Conservation (phyloP, 306 rosid genomes). For the barrel medic (Medicago truncatula) region DNA sequence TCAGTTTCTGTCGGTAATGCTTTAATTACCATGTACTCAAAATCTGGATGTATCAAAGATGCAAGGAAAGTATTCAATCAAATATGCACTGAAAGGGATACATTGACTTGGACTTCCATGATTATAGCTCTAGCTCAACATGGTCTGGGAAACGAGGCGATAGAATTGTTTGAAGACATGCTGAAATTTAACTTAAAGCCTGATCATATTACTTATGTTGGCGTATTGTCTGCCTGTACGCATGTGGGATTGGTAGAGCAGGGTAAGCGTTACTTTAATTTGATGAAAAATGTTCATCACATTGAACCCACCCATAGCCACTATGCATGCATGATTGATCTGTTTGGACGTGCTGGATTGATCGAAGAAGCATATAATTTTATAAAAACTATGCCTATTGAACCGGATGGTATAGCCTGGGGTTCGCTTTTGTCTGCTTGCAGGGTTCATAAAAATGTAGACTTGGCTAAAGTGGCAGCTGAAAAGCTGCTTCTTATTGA, state of each 20-base stretch:
- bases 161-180: conserved; percentile 82
- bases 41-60: conserved; percentile 74
- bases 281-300: conserved; percentile 71
- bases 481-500: conserved; percentile 78
- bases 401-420: conserved; percentile 85
- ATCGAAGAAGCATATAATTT: conserved; percentile 76
- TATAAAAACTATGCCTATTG: conserved; percentile 69
- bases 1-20: conserved; percentile 84
- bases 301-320: conserved; percentile 83
- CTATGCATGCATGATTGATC: conserved; percentile 84
- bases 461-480: conserved; percentile 82
- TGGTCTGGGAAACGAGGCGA: conserved; percentile 85
- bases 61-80: conserved; percentile 69
- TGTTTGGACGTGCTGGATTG: conserved; percentile 85
- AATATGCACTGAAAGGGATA: conserved; percentile 52
- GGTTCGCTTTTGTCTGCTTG: conserved; percentile 86
- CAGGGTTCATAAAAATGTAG: conserved; percentile 69
- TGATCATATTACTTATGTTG: conserved; percentile 84
- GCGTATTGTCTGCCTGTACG: conserved; percentile 84
- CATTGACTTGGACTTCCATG: conserved; percentile 88
- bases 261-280: conserved; percentile 68
- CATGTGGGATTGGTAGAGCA: conserved; percentile 79
- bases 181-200: conserved; percentile 66
- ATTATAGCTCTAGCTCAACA: conserved; percentile 85
- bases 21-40: conserved; percentile 82